These are phyloP conservation scores for Danielia oregonensis DNA, from an alignment of 805 yeast genomes.

Conservation along the genomic window DNA sequence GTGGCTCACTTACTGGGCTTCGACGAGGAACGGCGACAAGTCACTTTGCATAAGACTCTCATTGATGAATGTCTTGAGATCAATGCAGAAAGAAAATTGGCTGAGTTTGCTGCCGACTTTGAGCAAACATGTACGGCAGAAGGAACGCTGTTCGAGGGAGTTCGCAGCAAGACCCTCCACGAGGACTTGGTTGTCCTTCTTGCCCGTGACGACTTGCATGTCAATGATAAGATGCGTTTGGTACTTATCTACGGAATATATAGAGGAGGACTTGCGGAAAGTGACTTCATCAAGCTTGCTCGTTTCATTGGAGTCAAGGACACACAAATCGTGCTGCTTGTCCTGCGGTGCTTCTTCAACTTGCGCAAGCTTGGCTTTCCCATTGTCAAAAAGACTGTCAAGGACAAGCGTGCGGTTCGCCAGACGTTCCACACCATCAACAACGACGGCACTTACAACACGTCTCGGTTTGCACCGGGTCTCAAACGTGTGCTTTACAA, in stretches of 20 bases:
- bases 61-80: constrained; percentile 62
- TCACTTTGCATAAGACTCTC: constrained; percentile 56
- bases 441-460: constrained; percentile 52
- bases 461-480: constrained; percentile 73
- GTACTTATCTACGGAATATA: constrained; percentile 72
- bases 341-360: constrained; percentile 44
- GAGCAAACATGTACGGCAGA: constrained; percentile 80
- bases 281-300: constrained; percentile 69
- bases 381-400: constrained; percentile 41
- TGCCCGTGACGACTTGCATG: constrained; percentile 43
- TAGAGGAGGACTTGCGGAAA: constrained; percentile 75
- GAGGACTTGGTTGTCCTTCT: constrained; percentile 59
- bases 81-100: constrained; percentile 55
- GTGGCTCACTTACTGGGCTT: constrained; percentile 67
- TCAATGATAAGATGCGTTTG: constrained; percentile 69
- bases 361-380: constrained; percentile 53
- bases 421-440: constrained; percentile 54
- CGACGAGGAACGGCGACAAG: constrained; percentile 60
- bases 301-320: constrained; percentile 47
- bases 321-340: constrained; percentile 53
- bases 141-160: constrained; percentile 68
- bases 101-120: constrained; percentile 69
- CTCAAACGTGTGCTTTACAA: constrained; percentile 54
- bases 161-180: constrained; percentile 54
- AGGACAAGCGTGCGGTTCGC: constrained; percentile 43